A percentile compares a stretch with the other conserved stretches of the same genome.
phyloP scores from a whole-genome alignment of 2,329 filamentous ascomycete species.

The Phaeosphaeriaceae sp. region DNA sequence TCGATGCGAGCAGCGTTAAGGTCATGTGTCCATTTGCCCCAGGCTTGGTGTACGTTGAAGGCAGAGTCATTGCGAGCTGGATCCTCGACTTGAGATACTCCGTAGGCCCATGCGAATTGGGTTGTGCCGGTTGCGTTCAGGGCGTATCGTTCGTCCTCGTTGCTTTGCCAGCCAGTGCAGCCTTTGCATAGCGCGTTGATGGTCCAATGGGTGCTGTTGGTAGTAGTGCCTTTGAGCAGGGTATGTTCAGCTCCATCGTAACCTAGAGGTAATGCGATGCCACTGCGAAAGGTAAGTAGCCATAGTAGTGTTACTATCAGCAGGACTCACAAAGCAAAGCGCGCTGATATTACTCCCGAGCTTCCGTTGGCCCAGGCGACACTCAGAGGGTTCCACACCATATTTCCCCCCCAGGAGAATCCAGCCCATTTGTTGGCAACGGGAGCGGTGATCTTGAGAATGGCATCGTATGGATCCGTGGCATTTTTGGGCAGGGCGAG shows the following conservation, averaged over 20 bases:
- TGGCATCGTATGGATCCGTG: conserved; percentile 40
- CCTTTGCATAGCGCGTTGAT: conserved; percentile 39
- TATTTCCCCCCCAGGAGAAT: conserved; percentile 41
- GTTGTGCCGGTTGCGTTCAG: conserved; percentile 36
- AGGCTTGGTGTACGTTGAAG: conserved; percentile 41
- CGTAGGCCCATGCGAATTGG: conserved; percentile 43
- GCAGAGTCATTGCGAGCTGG: conserved; percentile 39
- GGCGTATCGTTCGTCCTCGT: conserved; percentile 33
- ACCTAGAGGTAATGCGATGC: conserved; percentile 31
- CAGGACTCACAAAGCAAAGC: conserved; percentile 40
- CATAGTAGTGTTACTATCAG: background rate
- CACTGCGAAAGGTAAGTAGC: conserved; percentile 29
- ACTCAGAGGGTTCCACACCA: conserved; percentile 45
- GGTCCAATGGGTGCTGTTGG: conserved; percentile 44
- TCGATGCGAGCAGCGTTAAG: conserved; percentile 39
- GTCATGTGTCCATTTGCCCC: conserved; percentile 42
- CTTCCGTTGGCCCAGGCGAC: conserved; percentile 40
- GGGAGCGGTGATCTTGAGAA: conserved; percentile 39
- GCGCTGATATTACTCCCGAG: conserved; percentile 34
- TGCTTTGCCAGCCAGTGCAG: conserved; percentile 39
- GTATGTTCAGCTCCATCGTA: conserved; percentile 39
- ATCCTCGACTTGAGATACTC: conserved; percentile 33
- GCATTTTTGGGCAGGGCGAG: conserved; percentile 38
- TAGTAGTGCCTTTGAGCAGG: conserved; percentile 36
- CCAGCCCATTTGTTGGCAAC: conserved; percentile 35